Evolutionary conservation across 1,284 basidiomycete species (phyloP), one percentile per base, ranked within the genome.

Genomic region (Gomphus bonarii): DNA sequence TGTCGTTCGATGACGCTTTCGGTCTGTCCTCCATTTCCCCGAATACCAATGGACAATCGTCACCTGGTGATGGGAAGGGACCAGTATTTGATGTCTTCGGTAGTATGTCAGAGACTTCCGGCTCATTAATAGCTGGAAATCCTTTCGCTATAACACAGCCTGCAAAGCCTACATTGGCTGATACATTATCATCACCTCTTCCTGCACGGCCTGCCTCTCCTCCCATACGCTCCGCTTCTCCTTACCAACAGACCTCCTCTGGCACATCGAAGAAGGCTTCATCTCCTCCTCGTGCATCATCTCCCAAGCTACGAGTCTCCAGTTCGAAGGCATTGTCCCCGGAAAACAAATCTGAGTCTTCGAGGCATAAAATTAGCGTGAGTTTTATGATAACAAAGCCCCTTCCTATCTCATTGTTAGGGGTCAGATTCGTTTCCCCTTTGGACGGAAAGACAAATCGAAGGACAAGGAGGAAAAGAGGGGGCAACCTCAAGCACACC

Each of bases 301-400:
- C 84, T 31, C 82, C 84, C 1, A 82, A 76, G 65, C 77, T 75
- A 33, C 52, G 52, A 42, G 40, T 8, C 40, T 80, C 77, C 2
- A 80, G 80, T 0, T 76, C 77, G 3, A 79, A 77, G 57, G 81
- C 82, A 30, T 69, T 70, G 50, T 55, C 47, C 47, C 48, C n/a
- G 68, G 74, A 31, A 61, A 66, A 48, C 65, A 69, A 62, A 78
- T 59, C 72, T 76, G 38, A 74, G 75, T 14, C 67, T 75, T 48
- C 76, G 80, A 61, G 78, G 80, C 63, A 87, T 31, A 88, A 86
- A 66, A 70, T 88, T 57, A 89, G 84, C 63, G 88, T 88, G 72
- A 73, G 84, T 76, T 22, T 33, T 11, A 54, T 60, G 52, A 33
- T 44, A 8, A 38, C 57, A 49, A 50, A 50, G 36, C 62, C 51